Evolutionary conservation across 345 rosid species (phyloP).

Genomic region (Hibiscus syriacus): DNA sequence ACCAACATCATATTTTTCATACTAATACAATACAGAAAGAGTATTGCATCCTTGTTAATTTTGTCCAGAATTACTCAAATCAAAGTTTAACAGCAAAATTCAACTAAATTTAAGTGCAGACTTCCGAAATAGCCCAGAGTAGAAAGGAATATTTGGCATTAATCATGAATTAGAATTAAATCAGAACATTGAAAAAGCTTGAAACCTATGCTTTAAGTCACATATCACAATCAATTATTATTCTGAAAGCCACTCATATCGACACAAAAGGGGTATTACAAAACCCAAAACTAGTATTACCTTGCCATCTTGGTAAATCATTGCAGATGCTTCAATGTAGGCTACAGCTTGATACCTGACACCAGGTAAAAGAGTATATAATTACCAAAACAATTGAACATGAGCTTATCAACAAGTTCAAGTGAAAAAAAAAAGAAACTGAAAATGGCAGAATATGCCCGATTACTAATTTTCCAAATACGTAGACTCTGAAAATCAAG

Average conservation of each 20-base stretch:
- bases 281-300: slow-evolving; percentile 23
- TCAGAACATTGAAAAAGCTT: neutral
- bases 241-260: neutral
- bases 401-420: neutral
- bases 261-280: neutral
- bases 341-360: slow-evolving; percentile 96
- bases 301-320: slow-evolving; percentile 95
- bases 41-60: neutral
- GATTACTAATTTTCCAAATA: neutral
- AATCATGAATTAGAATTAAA: neutral
- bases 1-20: neutral
- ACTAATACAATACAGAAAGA: neutral
- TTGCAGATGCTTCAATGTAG: slow-evolving; percentile 90
- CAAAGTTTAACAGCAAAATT: neutral
- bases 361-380: slow-evolving; percentile 11
- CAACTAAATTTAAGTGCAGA: neutral
- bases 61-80: neutral
- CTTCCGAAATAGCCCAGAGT: neutral
- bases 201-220: neutral
- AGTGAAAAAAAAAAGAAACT: neutral
- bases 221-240: neutral
- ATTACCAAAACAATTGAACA: slow-evolving; percentile 1
- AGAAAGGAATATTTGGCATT: neutral
- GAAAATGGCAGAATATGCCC: neutral
- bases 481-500: neutral